A percentile compares a stretch with the other conserved stretches of the same genome.
phyloP scores from a whole-genome alignment of 1,139 yeast genomes.

The Pneumocystis oryctolagi region DNA sequence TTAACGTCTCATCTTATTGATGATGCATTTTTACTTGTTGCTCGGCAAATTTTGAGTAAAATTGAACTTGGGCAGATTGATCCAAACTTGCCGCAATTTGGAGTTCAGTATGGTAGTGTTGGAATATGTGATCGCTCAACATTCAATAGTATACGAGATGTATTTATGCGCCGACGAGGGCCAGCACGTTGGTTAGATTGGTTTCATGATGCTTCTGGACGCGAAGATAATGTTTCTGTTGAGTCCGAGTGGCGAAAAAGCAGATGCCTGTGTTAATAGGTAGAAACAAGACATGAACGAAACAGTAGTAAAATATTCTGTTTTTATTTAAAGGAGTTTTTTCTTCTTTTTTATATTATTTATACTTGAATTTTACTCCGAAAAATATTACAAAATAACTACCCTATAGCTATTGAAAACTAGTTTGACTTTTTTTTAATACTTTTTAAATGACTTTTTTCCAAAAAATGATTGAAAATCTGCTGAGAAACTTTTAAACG shows the following conservation, averaged over 20 bases:
- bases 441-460: neutral
- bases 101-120: slow-evolving; percentile 34
- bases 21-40: slow-evolving; percentile 38
- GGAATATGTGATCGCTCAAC: neutral
- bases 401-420: neutral
- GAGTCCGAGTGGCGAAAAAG: neutral
- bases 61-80: slow-evolving; percentile 32
- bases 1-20: slow-evolving; percentile 47
- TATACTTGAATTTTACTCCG: neutral
- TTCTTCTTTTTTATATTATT: too few species aligned
- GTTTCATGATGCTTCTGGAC: neutral
- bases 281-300: neutral
- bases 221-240: neutral
- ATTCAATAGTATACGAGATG: neutral
- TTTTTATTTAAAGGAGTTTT: neutral
- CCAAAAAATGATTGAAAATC: neutral
- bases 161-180: neutral
- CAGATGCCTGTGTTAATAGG: neutral
- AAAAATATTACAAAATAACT: too few species aligned
- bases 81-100: slow-evolving; percentile 31
- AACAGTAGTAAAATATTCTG: too few species aligned
- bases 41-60: slow-evolving; percentile 30
- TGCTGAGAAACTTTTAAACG: neutral
- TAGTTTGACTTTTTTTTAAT: neutral
- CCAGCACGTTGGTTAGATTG: neutral